Conservation (phyloP, 495 filamentous ascomycete genomes). For the Acidomyces sp. region DNA sequence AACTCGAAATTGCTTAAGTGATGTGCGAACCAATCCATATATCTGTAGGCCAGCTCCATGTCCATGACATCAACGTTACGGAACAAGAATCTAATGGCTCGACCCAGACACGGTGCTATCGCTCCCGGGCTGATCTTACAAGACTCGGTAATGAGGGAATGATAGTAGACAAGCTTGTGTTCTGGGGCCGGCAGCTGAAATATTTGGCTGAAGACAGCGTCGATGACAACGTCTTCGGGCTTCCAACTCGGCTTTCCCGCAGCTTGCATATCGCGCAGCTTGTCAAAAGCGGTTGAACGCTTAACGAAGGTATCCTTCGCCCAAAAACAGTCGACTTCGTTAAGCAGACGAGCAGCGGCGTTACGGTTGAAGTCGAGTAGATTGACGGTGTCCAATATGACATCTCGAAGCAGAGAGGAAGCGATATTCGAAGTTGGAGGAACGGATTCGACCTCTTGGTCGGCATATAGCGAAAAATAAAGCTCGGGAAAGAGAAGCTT, state of each 20-base stretch:
- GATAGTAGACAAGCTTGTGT: constrained; percentile 94
- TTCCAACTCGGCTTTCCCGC: constrained; percentile 76
- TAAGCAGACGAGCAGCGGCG: constrained; percentile 71
- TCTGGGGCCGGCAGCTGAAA: constrained; percentile 76
- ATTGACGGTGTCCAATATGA: constrained; percentile 85
- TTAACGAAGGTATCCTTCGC: constrained; percentile 77
- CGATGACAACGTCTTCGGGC: constrained; percentile 91
- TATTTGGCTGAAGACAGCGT: constrained; percentile 91
- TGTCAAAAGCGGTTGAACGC: constrained; percentile 81
- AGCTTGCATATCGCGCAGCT: constrained; percentile 63
- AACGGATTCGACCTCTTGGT: constrained; percentile 86
- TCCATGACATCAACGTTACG: constrained; percentile 68
- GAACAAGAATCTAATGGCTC: constrained; percentile 88
- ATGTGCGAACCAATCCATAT: constrained; percentile 96
- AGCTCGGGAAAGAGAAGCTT: constrained; percentile 79
- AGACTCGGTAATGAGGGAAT: constrained; percentile 81
- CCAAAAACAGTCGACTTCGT: constrained; percentile 93
- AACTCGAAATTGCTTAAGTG: constrained; percentile 98
- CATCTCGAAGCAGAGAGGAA: constrained; percentile 70
- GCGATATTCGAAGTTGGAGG: constrained; percentile 63
- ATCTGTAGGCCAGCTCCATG: constrained; percentile 71
- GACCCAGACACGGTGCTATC: constrained; percentile 85
- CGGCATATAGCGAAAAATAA: constrained; percentile 80
- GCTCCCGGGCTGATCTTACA: constrained; percentile 92
- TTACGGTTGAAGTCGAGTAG: constrained; percentile 85